These are phyloP conservation scores for Blastocystis sp. DNA, from an alignment of 352 stramenopile genomes.

Conservation along the genomic window DNA sequence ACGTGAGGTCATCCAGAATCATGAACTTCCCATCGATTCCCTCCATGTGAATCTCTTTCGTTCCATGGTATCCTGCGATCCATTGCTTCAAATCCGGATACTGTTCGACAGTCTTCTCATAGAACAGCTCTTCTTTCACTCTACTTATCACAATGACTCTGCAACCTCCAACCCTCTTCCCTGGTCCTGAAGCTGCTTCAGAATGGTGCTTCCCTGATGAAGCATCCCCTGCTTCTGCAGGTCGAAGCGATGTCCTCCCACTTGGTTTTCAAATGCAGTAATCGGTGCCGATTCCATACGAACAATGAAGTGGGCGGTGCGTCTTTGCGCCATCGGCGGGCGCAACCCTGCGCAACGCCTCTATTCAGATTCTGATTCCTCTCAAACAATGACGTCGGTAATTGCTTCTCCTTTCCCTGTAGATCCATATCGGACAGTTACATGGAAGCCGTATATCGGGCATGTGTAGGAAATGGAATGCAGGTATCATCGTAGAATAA, in stretches of 20 bases:
- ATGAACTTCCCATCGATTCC: conserved; percentile 48
- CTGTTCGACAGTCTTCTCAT: not conserved
- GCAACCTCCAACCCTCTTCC: conserved; percentile 37
- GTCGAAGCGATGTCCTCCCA: conserved; percentile 44
- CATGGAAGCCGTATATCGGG: not conserved
- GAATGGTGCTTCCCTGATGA: conserved; percentile 36
- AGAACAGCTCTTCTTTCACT: conserved; percentile 42
- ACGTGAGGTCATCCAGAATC: conserved; percentile 47
- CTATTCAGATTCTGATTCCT: too few relatives aligned
- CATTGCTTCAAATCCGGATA: conserved; percentile 29
- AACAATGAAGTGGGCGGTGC: too few relatives aligned
- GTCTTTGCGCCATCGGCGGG: too few relatives aligned
- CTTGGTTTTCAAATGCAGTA: conserved; percentile 49
- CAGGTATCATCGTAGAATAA: not conserved
- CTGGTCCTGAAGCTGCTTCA: conserved; percentile 38
- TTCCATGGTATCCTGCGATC: conserved; percentile 37
- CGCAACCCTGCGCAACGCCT: too few relatives aligned
- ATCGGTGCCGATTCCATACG: conserved; percentile 21
- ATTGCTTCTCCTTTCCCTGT: too few relatives aligned
- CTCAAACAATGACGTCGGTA: too few relatives aligned
- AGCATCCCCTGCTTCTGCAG: conserved; percentile 43
- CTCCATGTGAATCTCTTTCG: conserved; percentile 25
- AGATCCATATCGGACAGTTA: not conserved
- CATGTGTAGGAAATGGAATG: not conserved
- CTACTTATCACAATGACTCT: not conserved